These are phyloP conservation scores for Sechiopsis laciniata DNA, from an alignment of 306 rosid species.

Conservation along the genomic window DNA sequence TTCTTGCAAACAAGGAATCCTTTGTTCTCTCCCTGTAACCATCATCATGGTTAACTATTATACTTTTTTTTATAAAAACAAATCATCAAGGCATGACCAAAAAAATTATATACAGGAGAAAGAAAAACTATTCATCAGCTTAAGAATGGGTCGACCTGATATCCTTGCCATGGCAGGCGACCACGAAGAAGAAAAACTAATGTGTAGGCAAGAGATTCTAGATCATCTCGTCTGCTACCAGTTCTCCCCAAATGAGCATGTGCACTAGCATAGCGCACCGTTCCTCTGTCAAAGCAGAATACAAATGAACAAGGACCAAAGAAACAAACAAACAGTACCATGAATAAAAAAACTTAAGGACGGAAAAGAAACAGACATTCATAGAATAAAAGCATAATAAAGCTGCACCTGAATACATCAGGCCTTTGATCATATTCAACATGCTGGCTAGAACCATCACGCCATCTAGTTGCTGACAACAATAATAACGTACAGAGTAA, in stretches of 20 bases:
- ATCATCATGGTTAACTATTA: constrained; percentile 13
- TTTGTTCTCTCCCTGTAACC: constrained; percentile 79
- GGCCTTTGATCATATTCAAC: constrained; percentile 93
- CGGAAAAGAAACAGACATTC: background rate
- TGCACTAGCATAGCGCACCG: constrained; percentile 79
- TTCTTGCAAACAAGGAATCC: constrained; percentile 77
- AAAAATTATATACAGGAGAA: constrained; percentile 17
- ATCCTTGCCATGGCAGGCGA: constrained; percentile 93
- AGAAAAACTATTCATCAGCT: background rate
- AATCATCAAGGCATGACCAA: constrained; percentile 7
- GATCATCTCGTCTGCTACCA: constrained; percentile 87
- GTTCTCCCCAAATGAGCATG: constrained; percentile 92
- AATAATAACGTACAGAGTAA: constrained; percentile 23
- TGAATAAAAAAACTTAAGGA: background rate
- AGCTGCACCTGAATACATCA: constrained; percentile 74
- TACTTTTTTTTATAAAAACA: background rate
- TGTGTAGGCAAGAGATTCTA: constrained; percentile 89
- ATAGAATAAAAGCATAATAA: constrained; percentile 6
- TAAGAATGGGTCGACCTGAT: constrained; percentile 51
- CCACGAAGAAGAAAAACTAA: constrained; percentile 78
- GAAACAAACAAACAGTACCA: background rate
- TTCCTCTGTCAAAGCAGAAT: constrained; percentile 50
- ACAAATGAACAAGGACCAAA: constrained; percentile 6
- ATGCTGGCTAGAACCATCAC: constrained; percentile 57
- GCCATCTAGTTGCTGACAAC: constrained; percentile 71